A percentile compares a stretch with the other conserved stretches of the same genome.
Evolutionary conservation across 257 asterid genomes (phyloP).

Genomic region (Nicotiana otophora): DNA sequence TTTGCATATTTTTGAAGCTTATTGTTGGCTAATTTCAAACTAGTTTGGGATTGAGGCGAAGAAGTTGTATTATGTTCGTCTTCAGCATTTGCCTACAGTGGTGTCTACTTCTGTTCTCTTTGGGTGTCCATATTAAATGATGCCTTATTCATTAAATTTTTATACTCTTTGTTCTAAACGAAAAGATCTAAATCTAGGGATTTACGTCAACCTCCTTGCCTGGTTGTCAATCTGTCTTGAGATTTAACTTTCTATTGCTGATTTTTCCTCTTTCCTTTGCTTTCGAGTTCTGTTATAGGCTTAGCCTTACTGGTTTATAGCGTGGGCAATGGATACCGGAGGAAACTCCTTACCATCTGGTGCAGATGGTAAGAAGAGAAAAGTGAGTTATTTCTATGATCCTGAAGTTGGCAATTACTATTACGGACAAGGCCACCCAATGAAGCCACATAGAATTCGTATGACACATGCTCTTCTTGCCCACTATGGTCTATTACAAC

Average conservation of each 20-base stretch:
- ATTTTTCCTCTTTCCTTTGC: neutral
- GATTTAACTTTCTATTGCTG: neutral
- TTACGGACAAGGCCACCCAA: slow-evolving; percentile 42
- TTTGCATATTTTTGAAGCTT: neutral
- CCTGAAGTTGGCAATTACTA: slow-evolving; percentile 36
- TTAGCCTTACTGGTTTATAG: slow-evolving; percentile 2
- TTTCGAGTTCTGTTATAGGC: neutral
- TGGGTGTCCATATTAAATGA: neutral
- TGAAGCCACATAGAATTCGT: slow-evolving; percentile 37
- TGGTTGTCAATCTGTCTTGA: neutral
- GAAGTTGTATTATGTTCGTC: no score
- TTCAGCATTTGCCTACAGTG: neutral
- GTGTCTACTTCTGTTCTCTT: neutral
- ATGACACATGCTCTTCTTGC: slow-evolving; percentile 36
- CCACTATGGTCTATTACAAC: slow-evolving; percentile 28
- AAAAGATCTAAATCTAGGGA: neutral
- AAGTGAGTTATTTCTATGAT: slow-evolving; percentile 33
- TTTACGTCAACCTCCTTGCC: neutral
- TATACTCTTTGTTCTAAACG: neutral
- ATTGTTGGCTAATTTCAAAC: neutral
- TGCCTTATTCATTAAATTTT: neutral
- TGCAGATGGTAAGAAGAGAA: slow-evolving; percentile 28
- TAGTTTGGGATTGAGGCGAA: neutral
- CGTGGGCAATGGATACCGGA: slow-evolving; percentile 16
- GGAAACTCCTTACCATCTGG: slow-evolving; percentile 28